These are phyloP conservation scores for Alternaria novae-zelandiae DNA, from an alignment of 2,329 filamentous ascomycete genomes.

Conservation along the genomic window DNA sequence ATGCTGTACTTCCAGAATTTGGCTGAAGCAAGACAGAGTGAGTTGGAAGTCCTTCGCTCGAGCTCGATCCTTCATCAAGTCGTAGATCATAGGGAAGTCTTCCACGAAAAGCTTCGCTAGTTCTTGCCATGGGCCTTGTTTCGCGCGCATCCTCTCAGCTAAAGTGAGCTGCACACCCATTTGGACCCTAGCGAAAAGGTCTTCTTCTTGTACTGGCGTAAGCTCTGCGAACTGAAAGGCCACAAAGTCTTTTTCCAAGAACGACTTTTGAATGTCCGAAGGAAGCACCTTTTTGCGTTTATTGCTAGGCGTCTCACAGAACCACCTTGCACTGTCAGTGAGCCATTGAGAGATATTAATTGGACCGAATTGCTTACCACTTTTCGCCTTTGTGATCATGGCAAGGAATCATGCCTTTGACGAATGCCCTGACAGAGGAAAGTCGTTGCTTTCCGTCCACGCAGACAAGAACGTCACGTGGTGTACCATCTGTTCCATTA, in stretches of 20 bases:
- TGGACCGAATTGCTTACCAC: slow-evolving; percentile 43
- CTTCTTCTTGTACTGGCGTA: slow-evolving; percentile 53
- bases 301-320: slow-evolving; percentile 14
- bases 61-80: slow-evolving; percentile 34
- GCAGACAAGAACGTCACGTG: slow-evolving; percentile 21
- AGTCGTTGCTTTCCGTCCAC: slow-evolving; percentile 55
- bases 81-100: slow-evolving; percentile 50
- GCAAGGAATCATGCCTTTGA: slow-evolving; percentile 54
- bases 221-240: slow-evolving; percentile 54
- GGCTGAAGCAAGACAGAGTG: slow-evolving; percentile 44
- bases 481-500: slow-evolving; percentile 12
- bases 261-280: slow-evolving; percentile 44
- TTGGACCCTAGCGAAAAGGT: slow-evolving; percentile 57
- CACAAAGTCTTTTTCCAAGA: slow-evolving; percentile 50
- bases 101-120: slow-evolving; percentile 52
- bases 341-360: neutral
- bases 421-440: slow-evolving; percentile 54
- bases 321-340: slow-evolving; percentile 32
- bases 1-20: slow-evolving; percentile 46
- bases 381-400: slow-evolving; percentile 50
- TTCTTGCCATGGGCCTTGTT: slow-evolving; percentile 55
- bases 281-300: slow-evolving; percentile 44
- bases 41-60: slow-evolving; percentile 45
- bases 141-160: slow-evolving; percentile 57
- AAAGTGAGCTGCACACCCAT: slow-evolving; percentile 53